These are phyloP conservation scores for Paramecium sexaurelia DNA, from an alignment of 73 alveolate species.

Conservation along the genomic window DNA sequence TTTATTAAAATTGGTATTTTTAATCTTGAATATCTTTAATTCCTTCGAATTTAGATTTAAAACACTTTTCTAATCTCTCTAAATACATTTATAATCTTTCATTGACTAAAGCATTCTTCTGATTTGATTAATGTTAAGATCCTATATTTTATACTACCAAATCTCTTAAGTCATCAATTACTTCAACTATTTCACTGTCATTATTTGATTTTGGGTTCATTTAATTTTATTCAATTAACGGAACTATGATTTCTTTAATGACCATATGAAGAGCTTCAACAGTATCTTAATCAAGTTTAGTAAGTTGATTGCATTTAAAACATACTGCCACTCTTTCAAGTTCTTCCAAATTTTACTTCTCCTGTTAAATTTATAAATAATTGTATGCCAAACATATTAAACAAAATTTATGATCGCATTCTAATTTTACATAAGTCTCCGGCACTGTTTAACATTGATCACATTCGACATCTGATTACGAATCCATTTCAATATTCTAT, in stretches of 20 bases:
- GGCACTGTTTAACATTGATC: slow-evolving; percentile 28
- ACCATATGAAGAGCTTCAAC: slow-evolving; percentile 36
- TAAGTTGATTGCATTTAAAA: neutral
- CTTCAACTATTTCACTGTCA: neutral
- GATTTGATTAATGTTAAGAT: neutral
- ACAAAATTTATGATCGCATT: slow-evolving; percentile 58
- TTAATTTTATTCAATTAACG: slow-evolving; percentile 23
- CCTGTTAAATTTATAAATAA: neutral
- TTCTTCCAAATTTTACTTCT: slow-evolving; percentile 5
- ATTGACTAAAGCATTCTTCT: neutral
- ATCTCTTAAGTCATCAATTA: neutral
- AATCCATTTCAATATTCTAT: slow-evolving; percentile 20
- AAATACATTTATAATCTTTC: neutral
- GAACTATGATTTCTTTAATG: slow-evolving; percentile 14
- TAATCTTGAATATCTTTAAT: slow-evolving; percentile 20
- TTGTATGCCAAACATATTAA: slow-evolving; percentile 38
- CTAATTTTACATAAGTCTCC: slow-evolving; percentile 34
- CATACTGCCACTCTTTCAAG: slow-evolving; percentile 13
- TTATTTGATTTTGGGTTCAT: neutral
- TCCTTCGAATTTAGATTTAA: neutral
- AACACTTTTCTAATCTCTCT: slow-evolving; percentile 42
- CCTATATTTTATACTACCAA: neutral
- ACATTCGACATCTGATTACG: slow-evolving; percentile 30
- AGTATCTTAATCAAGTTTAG: slow-evolving; percentile 31
- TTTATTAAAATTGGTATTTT: neutral